Percentiles rank a stretch among this genome's conserved stretches.
Conservation (phyloP, 176 grass and related monocot species). For the Ampelocalamus luodianensis region DNA sequence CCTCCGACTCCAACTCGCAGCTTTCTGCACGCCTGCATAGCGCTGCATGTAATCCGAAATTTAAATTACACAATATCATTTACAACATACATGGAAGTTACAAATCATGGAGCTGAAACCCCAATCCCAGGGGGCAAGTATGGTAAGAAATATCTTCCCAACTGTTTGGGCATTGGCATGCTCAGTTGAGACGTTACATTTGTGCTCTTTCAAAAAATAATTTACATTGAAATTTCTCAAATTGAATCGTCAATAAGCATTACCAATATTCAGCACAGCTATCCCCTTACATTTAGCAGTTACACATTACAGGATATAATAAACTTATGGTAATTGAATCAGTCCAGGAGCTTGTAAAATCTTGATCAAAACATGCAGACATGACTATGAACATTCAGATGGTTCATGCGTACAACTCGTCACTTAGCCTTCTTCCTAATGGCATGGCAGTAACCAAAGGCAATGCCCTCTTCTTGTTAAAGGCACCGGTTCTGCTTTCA, state of each 20-base stretch:
- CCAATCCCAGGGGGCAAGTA: background rate
- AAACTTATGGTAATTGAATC: slow-evolving; percentile 25
- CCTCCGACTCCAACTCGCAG: slow-evolving; percentile 51
- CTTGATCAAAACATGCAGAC: background rate
- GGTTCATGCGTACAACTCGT: slow-evolving; percentile 19
- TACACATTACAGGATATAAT: slow-evolving; percentile 12
- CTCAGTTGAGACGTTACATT: background rate
- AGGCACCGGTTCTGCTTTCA: slow-evolving; percentile 81
- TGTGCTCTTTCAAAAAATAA: background rate
- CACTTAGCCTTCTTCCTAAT: slow-evolving; percentile 66
- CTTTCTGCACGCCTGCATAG: slow-evolving; percentile 52
- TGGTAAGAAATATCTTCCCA: slow-evolving; percentile 18
- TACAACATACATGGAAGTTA: background rate
- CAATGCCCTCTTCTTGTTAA: slow-evolving; percentile 61
- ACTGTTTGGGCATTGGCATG: slow-evolving; percentile 3
- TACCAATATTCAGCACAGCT: slow-evolving; percentile 17
- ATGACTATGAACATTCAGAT: slow-evolving; percentile 7
- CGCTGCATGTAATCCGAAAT: slow-evolving; percentile 52
- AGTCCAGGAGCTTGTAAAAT: background rate
- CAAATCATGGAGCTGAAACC: background rate
- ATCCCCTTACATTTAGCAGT: slow-evolving; percentile 38
- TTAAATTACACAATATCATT: slow-evolving; percentile 14
- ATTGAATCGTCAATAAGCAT: slow-evolving; percentile 21
- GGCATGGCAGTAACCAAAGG: slow-evolving; percentile 48
- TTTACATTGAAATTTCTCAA: background rate